Conservation (phyloP, 495 filamentous ascomycete species). For the Penicillium salamii region DNA sequence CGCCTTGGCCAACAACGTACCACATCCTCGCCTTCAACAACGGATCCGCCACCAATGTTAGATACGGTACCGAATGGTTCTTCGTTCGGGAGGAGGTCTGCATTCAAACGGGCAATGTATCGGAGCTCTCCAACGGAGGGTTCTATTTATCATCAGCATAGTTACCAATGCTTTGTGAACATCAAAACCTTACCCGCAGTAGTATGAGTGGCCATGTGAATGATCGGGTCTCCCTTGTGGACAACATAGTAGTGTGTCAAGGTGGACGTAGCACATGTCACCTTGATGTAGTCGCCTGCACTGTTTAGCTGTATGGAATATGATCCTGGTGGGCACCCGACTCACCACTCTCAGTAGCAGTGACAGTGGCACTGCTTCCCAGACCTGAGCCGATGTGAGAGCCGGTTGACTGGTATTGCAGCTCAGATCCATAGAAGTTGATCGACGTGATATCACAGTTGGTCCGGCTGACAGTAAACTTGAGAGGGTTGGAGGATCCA, state of each 20-base stretch:
- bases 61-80: conserved; percentile 46
- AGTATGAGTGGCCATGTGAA: conserved; percentile 64
- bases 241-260: conserved; percentile 64
- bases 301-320: not conserved
- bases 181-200: conserved; percentile 34
- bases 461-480: conserved; percentile 53
- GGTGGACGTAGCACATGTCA: conserved; percentile 57
- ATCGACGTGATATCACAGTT: conserved; percentile 65
- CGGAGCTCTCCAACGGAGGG: conserved; percentile 61
- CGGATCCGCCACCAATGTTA: conserved; percentile 45
- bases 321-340: conserved; percentile 26
- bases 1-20: conserved; percentile 9
- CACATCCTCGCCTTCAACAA: conserved; percentile 62
- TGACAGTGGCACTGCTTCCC: conserved; percentile 52
- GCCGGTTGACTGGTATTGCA: conserved; percentile 50
- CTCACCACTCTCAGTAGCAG: conserved; percentile 38
- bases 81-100: conserved; percentile 53
- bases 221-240: conserved; percentile 53
- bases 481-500: conserved; percentile 50
- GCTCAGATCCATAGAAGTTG: conserved; percentile 54
- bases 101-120: conserved; percentile 60
- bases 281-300: conserved; percentile 55
- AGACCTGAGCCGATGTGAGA: conserved; percentile 62
- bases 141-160: conserved; percentile 27
- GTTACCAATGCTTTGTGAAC: no score